phyloP scores from a whole-genome alignment of 345 rosid genomes.

The Brassica nigra region DNA sequence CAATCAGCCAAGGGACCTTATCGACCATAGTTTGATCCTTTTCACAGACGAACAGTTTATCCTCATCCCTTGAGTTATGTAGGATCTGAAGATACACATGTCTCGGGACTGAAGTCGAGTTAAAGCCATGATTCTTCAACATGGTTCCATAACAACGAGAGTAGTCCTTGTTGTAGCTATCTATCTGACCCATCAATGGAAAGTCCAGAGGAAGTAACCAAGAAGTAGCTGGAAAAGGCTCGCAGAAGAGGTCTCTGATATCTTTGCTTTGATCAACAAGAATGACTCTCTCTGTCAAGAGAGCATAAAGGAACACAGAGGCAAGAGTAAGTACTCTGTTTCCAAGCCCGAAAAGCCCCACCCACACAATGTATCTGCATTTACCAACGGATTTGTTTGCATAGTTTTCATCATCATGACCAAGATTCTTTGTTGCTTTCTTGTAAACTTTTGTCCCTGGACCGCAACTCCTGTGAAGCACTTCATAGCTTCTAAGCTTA shows the following conservation, averaged over 20 bases:
- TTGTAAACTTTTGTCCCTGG: slow-evolving; percentile 38
- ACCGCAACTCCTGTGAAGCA: slow-evolving; percentile 44
- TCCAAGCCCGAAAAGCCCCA: slow-evolving; percentile 52
- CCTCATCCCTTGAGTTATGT: too few relatives aligned
- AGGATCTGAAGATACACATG: too few relatives aligned
- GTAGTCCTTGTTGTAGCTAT: slow-evolving; percentile 34
- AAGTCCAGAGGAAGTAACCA: slow-evolving; percentile 60
- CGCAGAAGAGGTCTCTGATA: slow-evolving; percentile 55
- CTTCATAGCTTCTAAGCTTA: slow-evolving; percentile 44
- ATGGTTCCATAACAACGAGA: slow-evolving; percentile 32
- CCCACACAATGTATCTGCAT: slow-evolving; percentile 60
- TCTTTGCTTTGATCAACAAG: slow-evolving; percentile 56
- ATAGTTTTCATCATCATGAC: background rate
- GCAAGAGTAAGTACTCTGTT: slow-evolving; percentile 55
- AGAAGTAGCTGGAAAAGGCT: slow-evolving; percentile 58
- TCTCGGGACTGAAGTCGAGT: too few relatives aligned
- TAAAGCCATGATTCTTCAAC: too few relatives aligned
- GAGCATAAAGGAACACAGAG: slow-evolving; percentile 66
- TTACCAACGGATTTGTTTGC: background rate
- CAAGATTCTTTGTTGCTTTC: slow-evolving; percentile 22
- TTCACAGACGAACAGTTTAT: too few relatives aligned
- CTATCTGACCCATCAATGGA: slow-evolving; percentile 41
- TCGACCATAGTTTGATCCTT: too few relatives aligned
- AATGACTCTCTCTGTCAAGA: slow-evolving; percentile 57
- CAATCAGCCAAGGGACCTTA: slow-evolving; percentile 42